phyloP scores from a whole-genome alignment of 768 basidiomycete species.

The Amanita rubescens region DNA sequence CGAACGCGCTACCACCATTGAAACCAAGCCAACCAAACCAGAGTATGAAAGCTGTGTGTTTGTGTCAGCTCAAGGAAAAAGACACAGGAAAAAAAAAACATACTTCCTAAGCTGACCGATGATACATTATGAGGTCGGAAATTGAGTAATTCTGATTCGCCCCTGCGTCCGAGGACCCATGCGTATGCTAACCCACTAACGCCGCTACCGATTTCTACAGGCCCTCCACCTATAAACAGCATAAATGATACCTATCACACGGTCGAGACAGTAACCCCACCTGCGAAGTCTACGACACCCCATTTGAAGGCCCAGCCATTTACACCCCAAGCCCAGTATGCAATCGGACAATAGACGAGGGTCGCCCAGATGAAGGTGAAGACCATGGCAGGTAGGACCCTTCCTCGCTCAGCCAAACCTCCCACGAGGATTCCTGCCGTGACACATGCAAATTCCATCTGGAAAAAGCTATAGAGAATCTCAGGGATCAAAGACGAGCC shows the following conservation, averaged over 20 bases:
- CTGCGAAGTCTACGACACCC: constrained; percentile 87
- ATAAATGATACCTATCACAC: constrained; percentile 1
- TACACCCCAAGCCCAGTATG: constrained; percentile 76
- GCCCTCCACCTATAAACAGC: constrained; percentile 57
- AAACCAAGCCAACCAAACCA: constrained; percentile 91
- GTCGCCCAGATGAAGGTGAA: constrained; percentile 84
- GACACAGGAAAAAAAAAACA: constrained; percentile 11
- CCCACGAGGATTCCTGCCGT: constrained; percentile 74
- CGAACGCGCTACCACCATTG: constrained; percentile 86
- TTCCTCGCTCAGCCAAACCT: constrained; percentile 80
- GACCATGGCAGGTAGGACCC: constrained; percentile 74
- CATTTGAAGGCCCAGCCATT: constrained; percentile 83
- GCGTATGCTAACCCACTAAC: constrained; percentile 81
- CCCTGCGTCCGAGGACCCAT: constrained; percentile 78
- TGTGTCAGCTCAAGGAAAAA: neutral
- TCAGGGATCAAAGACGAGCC: constrained; percentile 79
- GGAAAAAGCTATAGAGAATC: constrained; percentile 79
- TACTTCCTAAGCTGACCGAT: constrained; percentile 70
- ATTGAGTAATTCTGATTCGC: constrained; percentile 62
- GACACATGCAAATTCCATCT: constrained; percentile 82
- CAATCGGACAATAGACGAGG: constrained; percentile 81
- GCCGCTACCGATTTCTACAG: constrained; percentile 84
- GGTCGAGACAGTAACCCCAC: constrained; percentile 24
- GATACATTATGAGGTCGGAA: constrained; percentile 89
- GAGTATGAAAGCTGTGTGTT: constrained; percentile 51